Base-by-base conservation (phyloP, 169 alveolate species). In the Blepharisma undulans region DNA sequence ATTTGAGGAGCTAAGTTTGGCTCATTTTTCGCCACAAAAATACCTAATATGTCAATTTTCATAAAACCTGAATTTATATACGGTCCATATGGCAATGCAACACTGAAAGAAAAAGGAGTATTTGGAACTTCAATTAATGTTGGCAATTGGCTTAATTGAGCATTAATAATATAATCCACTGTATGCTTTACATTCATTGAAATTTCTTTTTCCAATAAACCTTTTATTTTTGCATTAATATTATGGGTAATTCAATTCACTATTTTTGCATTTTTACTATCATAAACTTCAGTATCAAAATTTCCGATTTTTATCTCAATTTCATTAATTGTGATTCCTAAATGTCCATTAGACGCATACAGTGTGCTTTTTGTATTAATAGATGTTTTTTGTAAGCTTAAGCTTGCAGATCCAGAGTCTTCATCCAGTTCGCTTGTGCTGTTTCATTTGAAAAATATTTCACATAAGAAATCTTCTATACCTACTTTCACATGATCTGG, bases 61-160 rank as follows among this genome's bases (percentile, higher is more conserved):
- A 79, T 27, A 32, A 29, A 79, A n/a, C 34, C 30, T n/a, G 29
- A 25, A 5, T 25, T 79, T n/a, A 79, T 33, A 29, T 30, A n/a
- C 0, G 87, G 87, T 8, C 61, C 71, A 30, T 27, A 29, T 2
- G 87, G 27, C 72, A 79, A n/a, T 5, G 87, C 29, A 32, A 27
- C 29, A 32, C 34, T 79, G 12, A 79, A n/a, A 30, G 36, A 25
- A 27, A 79, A 79, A 79, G 87, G 87, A 79, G 87, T 79, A 4
- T 79, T 1, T 27, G 71, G 71, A 27, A 79, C 34, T 27, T 79
- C 34, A 2, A 79, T 33, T 29, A 79, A 14, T 33, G 66, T 27
- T 27, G 87, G 87, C 2, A 29, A 30, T n/a, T 22, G 29, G 7
- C 66, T 33, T 27, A 79, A 4, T 8, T 27, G 27, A 27, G 10